Evolutionary conservation across 768 basidiomycete species (phyloP), one percentile per base, ranked within the genome.

Genomic region (Suillus luteus): DNA sequence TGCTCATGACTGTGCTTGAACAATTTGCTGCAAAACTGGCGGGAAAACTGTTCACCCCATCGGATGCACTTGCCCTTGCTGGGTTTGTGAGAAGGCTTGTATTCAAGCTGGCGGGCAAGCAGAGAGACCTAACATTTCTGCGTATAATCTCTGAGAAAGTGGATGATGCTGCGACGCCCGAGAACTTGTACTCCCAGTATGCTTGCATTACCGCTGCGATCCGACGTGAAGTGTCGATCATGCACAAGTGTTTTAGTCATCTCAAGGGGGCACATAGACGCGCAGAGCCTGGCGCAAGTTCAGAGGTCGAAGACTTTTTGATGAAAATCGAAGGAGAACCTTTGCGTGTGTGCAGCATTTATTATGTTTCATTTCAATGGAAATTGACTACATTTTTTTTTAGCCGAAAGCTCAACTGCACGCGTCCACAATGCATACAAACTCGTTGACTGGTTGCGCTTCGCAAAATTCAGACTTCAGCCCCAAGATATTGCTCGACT

Each of bases 1-100:
- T 98, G 15, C 74, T 97, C 4, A 86, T 91, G 82, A 88, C 93
- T 0, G 76, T 93, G 17, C 67, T 95, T 5, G 95, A 97, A 69
- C 93, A 96, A 69, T 74, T 92, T 22, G 72, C 78, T 7, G 89
- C 89, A 1, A 93, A 91, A 73, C 70, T 88, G n/a, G 73, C 74
- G n/a, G 83, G 81, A 46, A 79, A 81, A 24, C 74, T 84, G 22
- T 76, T 91, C 22, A 73, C 81, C 0, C 79, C 88, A 2, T 86
- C 88, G 1, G 89, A 91, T 65, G 73, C 83, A 5, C 78, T 92
- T 6, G 85, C 90, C 0, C 70, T 95, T 24, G 76, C 83, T 7
- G 77, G 83, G 0, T 96, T 87, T 69, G 64, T 88, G 19, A 81
- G 92, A n/a, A 83, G 82, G 64, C 77, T 97, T 6, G 60, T 88